phyloP scores from a whole-genome alignment of 371 early-diverging fungal genomes.

The Mucor piriformis region DNA sequence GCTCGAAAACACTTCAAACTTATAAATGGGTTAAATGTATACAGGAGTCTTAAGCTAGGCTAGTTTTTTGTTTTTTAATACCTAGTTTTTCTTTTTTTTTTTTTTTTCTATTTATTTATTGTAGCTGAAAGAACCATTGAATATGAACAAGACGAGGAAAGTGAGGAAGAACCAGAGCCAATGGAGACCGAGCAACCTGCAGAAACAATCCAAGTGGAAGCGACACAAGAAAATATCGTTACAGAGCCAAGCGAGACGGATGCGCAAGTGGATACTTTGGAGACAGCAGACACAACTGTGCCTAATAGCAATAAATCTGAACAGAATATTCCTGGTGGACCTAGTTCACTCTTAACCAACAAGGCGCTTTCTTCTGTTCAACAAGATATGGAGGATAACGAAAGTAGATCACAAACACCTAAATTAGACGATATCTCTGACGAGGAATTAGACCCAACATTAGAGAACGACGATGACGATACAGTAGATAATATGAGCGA shows the following conservation, averaged over 20 bases:
- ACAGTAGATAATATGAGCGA: conserved; percentile 40
- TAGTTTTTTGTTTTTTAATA: neutral
- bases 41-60: too few species aligned
- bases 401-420: conserved; percentile 45
- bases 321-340: conserved; percentile 21
- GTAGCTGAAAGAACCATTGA: conserved; percentile 52
- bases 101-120: too few species aligned
- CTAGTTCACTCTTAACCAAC: conserved; percentile 17
- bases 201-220: too few species aligned
- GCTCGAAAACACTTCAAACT: conserved; percentile 50
- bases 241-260: neutral
- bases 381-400: conserved; percentile 26
- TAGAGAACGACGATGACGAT: conserved; percentile 30
- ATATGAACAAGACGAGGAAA: conserved; percentile 48
- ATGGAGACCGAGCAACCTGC: conserved; percentile 16
- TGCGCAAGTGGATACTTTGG: neutral
- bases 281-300: neutral
- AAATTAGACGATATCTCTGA: conserved; percentile 52
- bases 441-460: conserved; percentile 34
- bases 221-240: neutral
- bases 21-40: conserved; percentile 66
- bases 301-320: conserved; percentile 2
- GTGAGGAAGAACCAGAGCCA: conserved; percentile 21
- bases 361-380: conserved; percentile 15
- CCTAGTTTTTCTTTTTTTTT: too few species aligned